Percentiles rank a stretch among this genome's conserved stretches.
These are phyloP conservation scores for Exophiala lecanii-corni DNA, from an alignment of 2,329 filamentous ascomycete genomes.

Conservation along the genomic window DNA sequence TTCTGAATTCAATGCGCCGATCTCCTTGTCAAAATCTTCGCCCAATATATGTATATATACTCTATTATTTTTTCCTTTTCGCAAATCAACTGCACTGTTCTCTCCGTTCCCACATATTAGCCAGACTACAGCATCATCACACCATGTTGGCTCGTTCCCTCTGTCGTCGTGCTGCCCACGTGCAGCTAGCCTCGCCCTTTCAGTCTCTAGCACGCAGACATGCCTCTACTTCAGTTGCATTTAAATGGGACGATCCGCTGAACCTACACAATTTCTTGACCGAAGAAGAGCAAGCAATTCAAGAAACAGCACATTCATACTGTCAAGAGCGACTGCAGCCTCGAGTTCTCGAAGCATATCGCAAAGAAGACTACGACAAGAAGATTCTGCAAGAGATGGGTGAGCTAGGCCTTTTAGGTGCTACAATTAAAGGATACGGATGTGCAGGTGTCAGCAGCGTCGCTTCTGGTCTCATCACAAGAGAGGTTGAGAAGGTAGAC, in stretches of 20 bases:
- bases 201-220: constrained; percentile 14
- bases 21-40: too few species aligned
- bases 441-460: constrained; percentile 86
- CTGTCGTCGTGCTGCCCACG: constrained; percentile 18
- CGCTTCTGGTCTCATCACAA: constrained; percentile 82
- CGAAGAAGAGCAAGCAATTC: constrained; percentile 84
- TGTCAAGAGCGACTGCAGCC: constrained; percentile 87
- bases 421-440: constrained; percentile 80
- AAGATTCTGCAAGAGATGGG: constrained; percentile 90
- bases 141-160: constrained; percentile 21
- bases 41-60: too few species aligned
- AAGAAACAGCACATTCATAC: constrained; percentile 86
- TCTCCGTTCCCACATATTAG: too few species aligned
- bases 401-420: constrained; percentile 79
- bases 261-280: constrained; percentile 70
- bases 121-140: too few species aligned
- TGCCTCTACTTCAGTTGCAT: constrained; percentile 39
- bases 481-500: constrained; percentile 85
- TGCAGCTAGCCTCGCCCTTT: constrained; percentile 4
- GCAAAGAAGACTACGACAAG: constrained; percentile 79
- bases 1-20: too few species aligned
- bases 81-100: too few species aligned
- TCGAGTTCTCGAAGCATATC: constrained; percentile 79
- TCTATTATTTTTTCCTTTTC: too few species aligned
- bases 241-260: constrained; percentile 92